phyloP scores from a whole-genome alignment of 2,329 filamentous ascomycete genomes.

The Beauveria scarabaeidicola region DNA sequence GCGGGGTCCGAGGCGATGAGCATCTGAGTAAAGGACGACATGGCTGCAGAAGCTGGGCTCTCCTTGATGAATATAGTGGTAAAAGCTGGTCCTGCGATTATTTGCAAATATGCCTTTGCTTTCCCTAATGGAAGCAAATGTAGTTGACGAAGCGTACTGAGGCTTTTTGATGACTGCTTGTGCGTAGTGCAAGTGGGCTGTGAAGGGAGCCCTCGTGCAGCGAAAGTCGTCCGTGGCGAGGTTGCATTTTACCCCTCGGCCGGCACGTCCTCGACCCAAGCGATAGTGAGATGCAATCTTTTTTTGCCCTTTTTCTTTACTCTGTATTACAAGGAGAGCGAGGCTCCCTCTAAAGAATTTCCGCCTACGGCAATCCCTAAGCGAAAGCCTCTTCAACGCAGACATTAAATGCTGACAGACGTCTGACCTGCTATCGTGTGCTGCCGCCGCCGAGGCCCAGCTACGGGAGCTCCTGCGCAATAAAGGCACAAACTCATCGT shows the following conservation, averaged over 20 bases:
- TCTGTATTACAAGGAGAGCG: too few relatives aligned
- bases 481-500: too few relatives aligned
- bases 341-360: too few relatives aligned
- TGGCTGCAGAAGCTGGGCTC: neutral
- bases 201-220: neutral
- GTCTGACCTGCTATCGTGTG: constrained; percentile 6
- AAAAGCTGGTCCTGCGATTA: neutral
- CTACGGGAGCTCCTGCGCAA: constrained; percentile 9
- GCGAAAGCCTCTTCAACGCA: neutral
- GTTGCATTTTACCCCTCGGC: neutral
- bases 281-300: too few relatives aligned
- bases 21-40: constrained; percentile 42
- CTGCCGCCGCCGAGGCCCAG: constrained; percentile 8
- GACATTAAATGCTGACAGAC: constrained; percentile 3
- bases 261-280: neutral
- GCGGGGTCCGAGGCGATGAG: constrained; percentile 27
- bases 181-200: neutral
- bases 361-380: too few relatives aligned
- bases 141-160: neutral
- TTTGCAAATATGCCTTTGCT: too few relatives aligned
- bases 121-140: too few relatives aligned
- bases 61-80: neutral
- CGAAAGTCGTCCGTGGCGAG: neutral
- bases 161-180: neutral
- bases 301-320: too few relatives aligned